phyloP scores from a whole-genome alignment of 2,329 filamentous ascomycete species.

The Colletotrichum higginsianum region DNA sequence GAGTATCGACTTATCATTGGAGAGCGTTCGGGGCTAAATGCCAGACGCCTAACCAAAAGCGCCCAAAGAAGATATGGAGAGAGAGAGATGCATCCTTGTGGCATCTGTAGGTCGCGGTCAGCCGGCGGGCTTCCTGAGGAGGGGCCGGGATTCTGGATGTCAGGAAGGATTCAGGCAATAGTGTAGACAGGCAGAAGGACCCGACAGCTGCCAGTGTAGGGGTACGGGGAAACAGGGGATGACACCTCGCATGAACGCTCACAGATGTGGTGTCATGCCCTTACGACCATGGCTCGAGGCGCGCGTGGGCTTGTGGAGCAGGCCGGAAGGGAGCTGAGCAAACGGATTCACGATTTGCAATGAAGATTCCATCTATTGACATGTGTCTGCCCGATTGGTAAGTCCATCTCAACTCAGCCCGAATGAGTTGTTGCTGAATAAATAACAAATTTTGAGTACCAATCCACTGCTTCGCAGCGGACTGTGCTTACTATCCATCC shows the following conservation, averaged over 20 bases:
- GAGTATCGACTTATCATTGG: constrained; percentile 12
- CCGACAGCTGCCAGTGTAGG: constrained; percentile 3
- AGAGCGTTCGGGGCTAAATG: neutral
- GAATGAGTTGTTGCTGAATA: neutral
- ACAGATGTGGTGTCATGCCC: constrained; percentile 31
- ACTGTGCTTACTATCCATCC: constrained; percentile 28
- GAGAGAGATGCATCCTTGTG: neutral
- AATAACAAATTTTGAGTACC: constrained; percentile 27
- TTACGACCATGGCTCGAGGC: constrained; percentile 29
- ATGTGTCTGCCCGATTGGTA: constrained; percentile 29
- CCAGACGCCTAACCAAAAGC: neutral
- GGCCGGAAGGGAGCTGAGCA: neutral
- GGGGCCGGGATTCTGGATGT: neutral
- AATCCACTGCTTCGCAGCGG: constrained; percentile 35
- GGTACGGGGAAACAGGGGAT: constrained; percentile 16
- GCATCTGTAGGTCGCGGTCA: neutral
- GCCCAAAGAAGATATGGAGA: too few species aligned
- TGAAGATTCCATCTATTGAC: constrained; percentile 36
- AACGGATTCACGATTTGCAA: constrained; percentile 3
- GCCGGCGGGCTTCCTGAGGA: constrained; percentile 4
- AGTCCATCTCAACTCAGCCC: constrained; percentile 9
- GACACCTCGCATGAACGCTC: constrained; percentile 13
- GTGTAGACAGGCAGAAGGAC: neutral
- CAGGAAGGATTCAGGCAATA: neutral
- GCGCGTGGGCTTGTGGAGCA: constrained; percentile 8